phyloP scores from a whole-genome alignment of 345 rosid genomes.

The Hibiscus tridactylites region DNA sequence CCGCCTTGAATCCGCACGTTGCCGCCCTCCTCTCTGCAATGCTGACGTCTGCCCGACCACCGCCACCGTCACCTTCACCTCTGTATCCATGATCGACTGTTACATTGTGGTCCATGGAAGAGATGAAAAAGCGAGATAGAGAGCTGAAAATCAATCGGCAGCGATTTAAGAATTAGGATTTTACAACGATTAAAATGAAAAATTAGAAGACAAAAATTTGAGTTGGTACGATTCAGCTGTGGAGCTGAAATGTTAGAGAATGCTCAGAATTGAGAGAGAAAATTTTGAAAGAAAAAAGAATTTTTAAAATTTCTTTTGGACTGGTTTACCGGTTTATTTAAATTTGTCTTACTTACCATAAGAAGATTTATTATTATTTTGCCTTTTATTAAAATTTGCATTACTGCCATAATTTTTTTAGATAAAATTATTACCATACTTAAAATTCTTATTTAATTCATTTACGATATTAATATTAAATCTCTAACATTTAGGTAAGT shows the following conservation, averaged over 20 bases:
- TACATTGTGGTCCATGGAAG: conserved; percentile 4
- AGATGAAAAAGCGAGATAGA: neutral
- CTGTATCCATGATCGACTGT: neutral
- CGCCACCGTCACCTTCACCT: neutral
- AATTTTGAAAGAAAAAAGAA: neutral
- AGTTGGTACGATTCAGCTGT: neutral
- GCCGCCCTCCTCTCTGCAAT: conserved; percentile 65
- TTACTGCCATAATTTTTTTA: no score
- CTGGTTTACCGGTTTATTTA: neutral
- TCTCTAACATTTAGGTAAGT: no score
- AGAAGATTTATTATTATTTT: neutral
- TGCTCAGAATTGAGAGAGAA: neutral
- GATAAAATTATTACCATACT: neutral
- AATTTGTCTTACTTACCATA: neutral
- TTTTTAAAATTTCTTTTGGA: neutral
- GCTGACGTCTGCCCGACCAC: conserved; percentile 20
- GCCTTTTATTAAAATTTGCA: neutral
- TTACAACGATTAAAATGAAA: neutral
- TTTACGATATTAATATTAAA: neutral
- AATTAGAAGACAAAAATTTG: no score
- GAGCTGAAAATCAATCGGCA: neutral
- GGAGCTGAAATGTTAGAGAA: neutral
- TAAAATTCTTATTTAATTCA: neutral
- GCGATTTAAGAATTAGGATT: neutral
- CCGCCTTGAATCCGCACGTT: conserved; percentile 45